Conservation (phyloP, 495 filamentous ascomycete species). For the Xylaria nigripes region DNA sequence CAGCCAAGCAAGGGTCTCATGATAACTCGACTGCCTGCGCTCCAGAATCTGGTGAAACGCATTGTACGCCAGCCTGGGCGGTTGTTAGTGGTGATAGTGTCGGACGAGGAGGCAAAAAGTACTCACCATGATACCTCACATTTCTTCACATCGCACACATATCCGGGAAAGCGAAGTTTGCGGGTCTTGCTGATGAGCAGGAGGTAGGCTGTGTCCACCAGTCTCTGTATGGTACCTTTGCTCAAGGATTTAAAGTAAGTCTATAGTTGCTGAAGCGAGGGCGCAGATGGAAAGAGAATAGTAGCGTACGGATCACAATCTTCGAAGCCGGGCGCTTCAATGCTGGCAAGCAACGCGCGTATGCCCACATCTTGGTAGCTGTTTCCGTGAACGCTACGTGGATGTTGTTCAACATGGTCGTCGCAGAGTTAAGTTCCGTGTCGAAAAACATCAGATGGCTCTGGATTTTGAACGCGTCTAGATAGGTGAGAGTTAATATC, state of each 20-base stretch:
- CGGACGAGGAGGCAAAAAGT: neutral
- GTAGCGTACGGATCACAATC: slow-evolving; percentile 53
- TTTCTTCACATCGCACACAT: slow-evolving; percentile 52
- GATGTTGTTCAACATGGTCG: slow-evolving; percentile 62
- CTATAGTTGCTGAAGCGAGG: neutral
- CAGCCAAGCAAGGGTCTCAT: slow-evolving; percentile 54
- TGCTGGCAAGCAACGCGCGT: slow-evolving; percentile 53
- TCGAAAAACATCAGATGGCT: slow-evolving; percentile 87
- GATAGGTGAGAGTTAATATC: slow-evolving; percentile 20
- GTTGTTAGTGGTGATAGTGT: neutral
- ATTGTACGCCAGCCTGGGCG: slow-evolving; percentile 49
- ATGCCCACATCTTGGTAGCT: slow-evolving; percentile 78
- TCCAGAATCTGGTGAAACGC: slow-evolving; percentile 58
- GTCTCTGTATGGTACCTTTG: slow-evolving; percentile 55
- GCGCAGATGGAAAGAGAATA: neutral
- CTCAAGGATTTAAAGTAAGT: neutral
- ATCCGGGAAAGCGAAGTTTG: slow-evolving; percentile 40
- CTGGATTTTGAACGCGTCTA: slow-evolving; percentile 72
- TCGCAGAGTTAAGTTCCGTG: slow-evolving; percentile 62
- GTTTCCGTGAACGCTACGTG: slow-evolving; percentile 66
- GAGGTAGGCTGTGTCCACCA: slow-evolving; percentile 55
- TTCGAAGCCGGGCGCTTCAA: slow-evolving; percentile 43
- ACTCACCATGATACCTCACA: slow-evolving; percentile 61
- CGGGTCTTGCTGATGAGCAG: slow-evolving; percentile 53
- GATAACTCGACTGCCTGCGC: slow-evolving; percentile 63